A percentile compares a stretch with the other conserved stretches of the same genome.
Conservation (phyloP, 78 protist species). For the Chrysochromulina tobinii region DNA sequence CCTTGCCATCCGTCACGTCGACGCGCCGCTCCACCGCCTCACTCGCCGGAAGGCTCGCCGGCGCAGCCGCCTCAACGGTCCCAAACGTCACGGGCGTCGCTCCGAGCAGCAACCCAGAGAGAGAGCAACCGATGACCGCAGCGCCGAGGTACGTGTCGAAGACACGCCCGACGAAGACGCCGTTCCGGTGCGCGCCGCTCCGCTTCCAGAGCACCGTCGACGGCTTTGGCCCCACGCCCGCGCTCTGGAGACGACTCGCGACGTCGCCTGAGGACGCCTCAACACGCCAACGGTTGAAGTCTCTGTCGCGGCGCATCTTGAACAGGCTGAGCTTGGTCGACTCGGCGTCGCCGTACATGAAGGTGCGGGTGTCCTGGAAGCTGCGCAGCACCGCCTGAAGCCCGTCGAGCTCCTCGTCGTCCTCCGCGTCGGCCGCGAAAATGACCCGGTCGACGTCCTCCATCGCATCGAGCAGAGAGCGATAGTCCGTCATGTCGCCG, state of each 20-base stretch:
- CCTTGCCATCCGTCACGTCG: no score
- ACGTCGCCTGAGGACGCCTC: neutral
- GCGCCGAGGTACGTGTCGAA: neutral
- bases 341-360: neutral
- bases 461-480: neutral
- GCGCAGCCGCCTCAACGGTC: no score
- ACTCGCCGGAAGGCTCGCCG: no score
- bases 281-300: neutral
- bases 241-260: neutral
- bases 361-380: conserved; percentile 1
- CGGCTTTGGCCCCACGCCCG: neutral
- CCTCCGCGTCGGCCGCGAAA: no score
- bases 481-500: neutral
- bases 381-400: neutral
- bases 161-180: neutral
- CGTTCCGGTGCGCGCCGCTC: neutral
- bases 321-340: conserved; percentile 1
- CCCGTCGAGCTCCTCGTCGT: neutral
- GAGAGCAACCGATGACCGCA: neutral
- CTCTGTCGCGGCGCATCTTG: neutral
- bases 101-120: no score
- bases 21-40: no score
- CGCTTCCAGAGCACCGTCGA: neutral
- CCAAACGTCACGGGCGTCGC: no score
- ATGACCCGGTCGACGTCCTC: conserved; percentile 3